Evolutionary conservation across 768 basidiomycete genomes (phyloP).

Genomic region (Kwoniella newhampshirensis): DNA sequence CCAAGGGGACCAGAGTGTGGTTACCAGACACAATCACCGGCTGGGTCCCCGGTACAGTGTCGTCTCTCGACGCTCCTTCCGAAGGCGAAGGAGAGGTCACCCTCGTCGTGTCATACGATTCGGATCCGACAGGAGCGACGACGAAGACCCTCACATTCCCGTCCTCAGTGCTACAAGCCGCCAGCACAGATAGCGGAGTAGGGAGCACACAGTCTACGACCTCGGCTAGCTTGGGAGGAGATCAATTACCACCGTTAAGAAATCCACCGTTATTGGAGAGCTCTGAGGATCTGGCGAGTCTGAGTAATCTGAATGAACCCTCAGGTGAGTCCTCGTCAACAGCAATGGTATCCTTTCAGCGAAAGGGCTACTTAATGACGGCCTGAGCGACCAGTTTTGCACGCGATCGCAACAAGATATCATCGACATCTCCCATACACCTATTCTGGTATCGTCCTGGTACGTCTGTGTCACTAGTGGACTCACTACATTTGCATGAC

Average conservation of each 20-base stretch:
- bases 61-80: constrained; percentile 36
- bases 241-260: constrained; percentile 79
- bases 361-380: constrained; percentile 2
- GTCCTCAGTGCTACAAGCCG: constrained; percentile 26
- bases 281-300: constrained; percentile 94
- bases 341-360: neutral
- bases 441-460: constrained; percentile 94
- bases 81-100: constrained; percentile 31
- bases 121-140: constrained; percentile 5
- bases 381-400: constrained; percentile 68
- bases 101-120: constrained; percentile 30
- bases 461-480: constrained; percentile 2
- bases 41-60: constrained; percentile 49
- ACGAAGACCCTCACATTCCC: constrained; percentile 41
- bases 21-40: constrained; percentile 46
- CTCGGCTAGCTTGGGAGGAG: constrained; percentile 38
- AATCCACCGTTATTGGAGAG: constrained; percentile 96
- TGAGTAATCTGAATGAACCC: constrained; percentile 97
- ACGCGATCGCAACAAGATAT: constrained; percentile 96
- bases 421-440: constrained; percentile 97
- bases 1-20: constrained; percentile 52
- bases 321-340: constrained; percentile 63
- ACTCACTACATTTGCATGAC: too few relatives aligned
- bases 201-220: constrained; percentile 27
- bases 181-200: constrained; percentile 21